A percentile compares a stretch with the other conserved stretches of the same genome.
Evolutionary conservation across 202 grass and related monocot species (phyloP).

Genomic region (Brachypodium distachyon): DNA sequence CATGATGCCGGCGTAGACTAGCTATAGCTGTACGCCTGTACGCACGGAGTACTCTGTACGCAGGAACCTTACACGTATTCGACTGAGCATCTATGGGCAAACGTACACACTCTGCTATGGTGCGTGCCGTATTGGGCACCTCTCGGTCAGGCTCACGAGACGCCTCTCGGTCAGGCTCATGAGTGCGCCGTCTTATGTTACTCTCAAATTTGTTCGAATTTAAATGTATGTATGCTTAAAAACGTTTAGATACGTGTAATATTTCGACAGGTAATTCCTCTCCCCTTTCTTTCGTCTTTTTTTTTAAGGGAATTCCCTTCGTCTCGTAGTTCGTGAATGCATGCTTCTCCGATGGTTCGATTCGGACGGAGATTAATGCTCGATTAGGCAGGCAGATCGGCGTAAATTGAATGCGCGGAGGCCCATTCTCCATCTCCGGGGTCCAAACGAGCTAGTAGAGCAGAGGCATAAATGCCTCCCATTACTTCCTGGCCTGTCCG

Average conservation of each 20-base stretch:
- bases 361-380: background rate
- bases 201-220: too few relatives aligned
- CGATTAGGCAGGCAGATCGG: background rate
- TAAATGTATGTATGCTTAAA: too few relatives aligned
- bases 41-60: background rate
- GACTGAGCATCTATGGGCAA: background rate
- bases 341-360: too few relatives aligned
- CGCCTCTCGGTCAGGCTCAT: too few relatives aligned
- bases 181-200: too few relatives aligned
- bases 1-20: background rate
- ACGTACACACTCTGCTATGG: background rate
- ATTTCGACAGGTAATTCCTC: too few relatives aligned
- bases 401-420: background rate
- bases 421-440: background rate
- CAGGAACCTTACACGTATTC: background rate
- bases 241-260: too few relatives aligned
- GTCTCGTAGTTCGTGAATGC: too few relatives aligned
- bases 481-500: background rate
- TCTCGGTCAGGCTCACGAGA: background rate
- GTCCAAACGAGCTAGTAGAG: background rate
- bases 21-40: background rate
- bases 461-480: conserved; percentile 12
- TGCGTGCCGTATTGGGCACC: background rate
- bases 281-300: too few relatives aligned
- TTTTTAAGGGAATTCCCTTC: too few relatives aligned